These are phyloP conservation scores for Ustilago crameri DNA, from an alignment of 1,284 basidiomycete genomes.

Conservation along the genomic window DNA sequence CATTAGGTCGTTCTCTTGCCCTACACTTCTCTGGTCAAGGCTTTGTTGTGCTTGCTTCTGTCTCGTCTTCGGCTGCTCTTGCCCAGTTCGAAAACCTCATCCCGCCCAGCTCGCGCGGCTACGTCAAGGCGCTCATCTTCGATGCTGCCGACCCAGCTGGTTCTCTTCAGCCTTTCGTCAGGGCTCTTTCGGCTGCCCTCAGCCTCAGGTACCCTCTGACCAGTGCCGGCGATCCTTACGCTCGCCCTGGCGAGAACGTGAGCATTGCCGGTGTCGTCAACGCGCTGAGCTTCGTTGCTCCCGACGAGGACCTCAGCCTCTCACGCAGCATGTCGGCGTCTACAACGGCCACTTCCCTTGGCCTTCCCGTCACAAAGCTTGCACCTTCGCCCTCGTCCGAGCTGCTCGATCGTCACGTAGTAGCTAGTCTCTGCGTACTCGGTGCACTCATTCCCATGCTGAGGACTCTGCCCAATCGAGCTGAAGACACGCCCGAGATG, in stretches of 20 bases:
- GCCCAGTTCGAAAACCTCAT: constrained; percentile 57
- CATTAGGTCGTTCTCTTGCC: constrained; percentile 57
- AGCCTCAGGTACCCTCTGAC: constrained; percentile 62
- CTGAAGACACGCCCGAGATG: constrained; percentile 18
- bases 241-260: constrained; percentile 59
- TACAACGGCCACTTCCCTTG: constrained; percentile 18
- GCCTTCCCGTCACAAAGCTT: constrained; percentile 36
- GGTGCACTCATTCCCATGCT: constrained; percentile 49
- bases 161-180: constrained; percentile 51
- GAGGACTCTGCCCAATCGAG: constrained; percentile 40
- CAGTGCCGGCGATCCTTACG: constrained; percentile 65
- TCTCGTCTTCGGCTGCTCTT: constrained; percentile 44
- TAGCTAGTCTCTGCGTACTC: constrained; percentile 51
- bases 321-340: constrained; percentile 34
- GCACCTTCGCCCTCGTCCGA: constrained; percentile 33
- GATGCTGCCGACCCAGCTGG: constrained; percentile 38
- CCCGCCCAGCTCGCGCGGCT: constrained; percentile 59
- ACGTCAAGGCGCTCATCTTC: constrained; percentile 60
- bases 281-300: constrained; percentile 54
- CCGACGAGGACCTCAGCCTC: constrained; percentile 28
- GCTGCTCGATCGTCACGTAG: constrained; percentile 54
- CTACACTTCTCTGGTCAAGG: constrained; percentile 55
- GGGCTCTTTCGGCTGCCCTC: constrained; percentile 54
- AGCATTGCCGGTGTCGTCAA: constrained; percentile 61
- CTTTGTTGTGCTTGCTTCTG: constrained; percentile 64